Percentiles rank a stretch among this genome's conserved stretches.
These are phyloP conservation scores for Alternaria sp. DNA, from an alignment of 2,329 filamentous ascomycete genomes.

Conservation along the genomic window DNA sequence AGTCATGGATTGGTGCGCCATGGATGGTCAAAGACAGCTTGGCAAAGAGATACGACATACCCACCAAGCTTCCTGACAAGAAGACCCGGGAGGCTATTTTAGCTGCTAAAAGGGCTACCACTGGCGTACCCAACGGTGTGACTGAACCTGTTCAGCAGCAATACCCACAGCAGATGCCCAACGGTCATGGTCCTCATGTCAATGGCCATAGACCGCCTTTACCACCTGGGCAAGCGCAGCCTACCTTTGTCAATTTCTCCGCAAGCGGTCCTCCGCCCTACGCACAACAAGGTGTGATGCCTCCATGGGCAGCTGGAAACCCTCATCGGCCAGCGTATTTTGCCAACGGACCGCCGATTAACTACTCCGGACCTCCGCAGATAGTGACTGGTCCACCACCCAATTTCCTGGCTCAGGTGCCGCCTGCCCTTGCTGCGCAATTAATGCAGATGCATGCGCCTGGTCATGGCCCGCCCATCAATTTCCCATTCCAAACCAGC, in stretches of 20 bases:
- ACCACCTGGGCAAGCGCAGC: slow-evolving; percentile 41
- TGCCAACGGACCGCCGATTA: slow-evolving; percentile 5
- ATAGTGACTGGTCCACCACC: slow-evolving; percentile 5
- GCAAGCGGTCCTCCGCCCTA: slow-evolving; percentile 64
- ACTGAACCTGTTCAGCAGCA: slow-evolving; percentile 35
- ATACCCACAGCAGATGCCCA: slow-evolving; percentile 23
- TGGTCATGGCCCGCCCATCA: slow-evolving; percentile 28
- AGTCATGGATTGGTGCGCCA: slow-evolving; percentile 93
- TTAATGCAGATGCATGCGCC: slow-evolving; percentile 25
- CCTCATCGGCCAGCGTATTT: slow-evolving; percentile 10
- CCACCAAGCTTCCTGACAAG: slow-evolving; percentile 74
- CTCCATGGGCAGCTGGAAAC: slow-evolving; percentile 9
- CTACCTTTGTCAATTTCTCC: slow-evolving; percentile 58
- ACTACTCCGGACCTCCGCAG: slow-evolving; percentile 11
- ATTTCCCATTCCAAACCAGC: slow-evolving; percentile 43
- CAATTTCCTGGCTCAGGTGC: slow-evolving; percentile 22
- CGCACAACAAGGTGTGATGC: slow-evolving; percentile 64
- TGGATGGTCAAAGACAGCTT: slow-evolving; percentile 92
- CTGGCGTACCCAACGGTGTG: slow-evolving; percentile 47
- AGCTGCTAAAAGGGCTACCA: slow-evolving; percentile 68
- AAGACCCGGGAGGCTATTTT: slow-evolving; percentile 45
- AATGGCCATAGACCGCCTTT: slow-evolving; percentile 27
- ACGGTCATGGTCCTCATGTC: slow-evolving; percentile 25
- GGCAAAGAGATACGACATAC: slow-evolving; percentile 84
- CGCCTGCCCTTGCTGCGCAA: slow-evolving; percentile 29